Conservation (phyloP, 176 grass and related monocot genomes). For the barley (Hordeum vulgare) region MorexV3_pseudomolecules_assembly NC_058519.1:456661045-456661544, state of each 20-base stretch:
- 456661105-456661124: too few species aligned
- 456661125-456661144: neutral
- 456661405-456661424: constrained; percentile 3
- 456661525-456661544: constrained; percentile 64
- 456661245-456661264: neutral
- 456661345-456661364: constrained; percentile 12
- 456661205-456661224: constrained; percentile 28
- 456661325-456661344: neutral
- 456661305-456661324: neutral
- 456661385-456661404: neutral
- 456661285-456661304: constrained; percentile 7
- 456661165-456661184: neutral
- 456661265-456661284: constrained; percentile 5
- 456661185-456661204: neutral
- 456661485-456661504: constrained; percentile 21
- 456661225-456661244: constrained; percentile 28
- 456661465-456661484: neutral
- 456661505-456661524: constrained; percentile 43
- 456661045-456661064: too few species aligned
- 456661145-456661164: neutral
- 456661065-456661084: too few species aligned
- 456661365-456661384: constrained; percentile 5
- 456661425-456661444: constrained; percentile 13
- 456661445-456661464: neutral
- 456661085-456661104: too few species aligned